Evolutionary conservation across 2,329 filamentous ascomycete genomes (phyloP), one percentile per base, ranked within the genome.

Genomic region (Curvularia sp.): DNA sequence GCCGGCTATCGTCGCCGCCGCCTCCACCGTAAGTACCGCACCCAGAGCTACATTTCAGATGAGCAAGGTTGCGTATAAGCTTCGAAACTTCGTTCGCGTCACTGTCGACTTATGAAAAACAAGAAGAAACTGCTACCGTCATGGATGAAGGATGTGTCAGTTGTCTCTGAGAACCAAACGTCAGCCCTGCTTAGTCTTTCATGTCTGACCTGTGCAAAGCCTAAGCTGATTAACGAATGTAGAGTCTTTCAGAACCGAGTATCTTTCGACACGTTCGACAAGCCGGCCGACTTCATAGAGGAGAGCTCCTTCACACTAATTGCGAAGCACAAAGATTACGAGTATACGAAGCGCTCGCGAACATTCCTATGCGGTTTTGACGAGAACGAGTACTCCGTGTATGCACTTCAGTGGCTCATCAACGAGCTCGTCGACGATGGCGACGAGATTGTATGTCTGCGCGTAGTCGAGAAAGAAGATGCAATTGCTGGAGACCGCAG

Each of bases 351-450:
- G 60, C 86, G 91, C 59, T 95, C 91, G 53, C 88, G 93, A 53
- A 96, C 92, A 8, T 96, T 97, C 70, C 88, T 97, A 74, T 94
- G 93, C 63, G 93, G 93, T 20, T 90, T 93, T 18, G 93, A 97
- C 77, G 91, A 94, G 70, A 93, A 97, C 68, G 86, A 92, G 58
- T 97, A 97, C 77, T 96, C 92, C 6, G 91, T 96, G 62, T 95
- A 94, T 77, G 93, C 93, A 15, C 82, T 97, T 18, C 91, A 96
- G 77, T 97, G 93, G 93, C 84, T 97, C 50, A 86, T 97, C 39
- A 92, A 96, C 69, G 92, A 96, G 78, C 84, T 97, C 55, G 92
- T 97, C 41, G 93, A 97, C 69, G 93, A 97, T 71, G 93, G 93
- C 18, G 93, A 97, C 73, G 92, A 97, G 77, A 89, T 97, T 57